Conservation (phyloP, 805 yeast genomes). For the Lachancea kluyveri region DNA sequence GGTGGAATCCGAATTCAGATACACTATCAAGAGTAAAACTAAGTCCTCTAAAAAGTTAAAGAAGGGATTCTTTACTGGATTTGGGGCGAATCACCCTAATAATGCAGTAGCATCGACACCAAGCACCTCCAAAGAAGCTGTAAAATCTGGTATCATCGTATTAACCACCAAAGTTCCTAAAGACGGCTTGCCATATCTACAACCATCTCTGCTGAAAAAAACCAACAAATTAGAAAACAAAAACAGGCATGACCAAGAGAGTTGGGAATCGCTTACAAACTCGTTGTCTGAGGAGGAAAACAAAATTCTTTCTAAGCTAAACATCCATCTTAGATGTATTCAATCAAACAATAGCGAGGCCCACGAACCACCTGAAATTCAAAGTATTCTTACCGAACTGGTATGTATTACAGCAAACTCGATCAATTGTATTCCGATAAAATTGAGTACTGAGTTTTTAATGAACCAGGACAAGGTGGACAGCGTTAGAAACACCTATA, state of each 20-base stretch:
- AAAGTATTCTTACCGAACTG: slow-evolving; percentile 26
- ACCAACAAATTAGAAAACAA: slow-evolving; percentile 31
- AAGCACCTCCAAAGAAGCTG: slow-evolving; percentile 4
- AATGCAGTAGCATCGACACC: slow-evolving; percentile 7
- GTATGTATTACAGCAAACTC: slow-evolving; percentile 33
- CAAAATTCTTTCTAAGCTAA: slow-evolving; percentile 21
- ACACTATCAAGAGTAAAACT: slow-evolving; percentile 19
- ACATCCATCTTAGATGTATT: slow-evolving; percentile 28
- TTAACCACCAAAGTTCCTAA: slow-evolving; percentile 29
- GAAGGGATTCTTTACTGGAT: slow-evolving; percentile 23
- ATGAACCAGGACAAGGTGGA: slow-evolving; percentile 19
- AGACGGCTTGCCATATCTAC: slow-evolving; percentile 32
- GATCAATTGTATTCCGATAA: slow-evolving; percentile 36
- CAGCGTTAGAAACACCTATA: slow-evolving; percentile 21
- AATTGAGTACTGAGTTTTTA: slow-evolving; percentile 31
- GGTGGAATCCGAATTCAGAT: slow-evolving; percentile 26
- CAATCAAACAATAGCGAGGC: slow-evolving; percentile 28
- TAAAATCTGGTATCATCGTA: slow-evolving; percentile 28
- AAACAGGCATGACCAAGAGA: slow-evolving; percentile 31
- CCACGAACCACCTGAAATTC: slow-evolving; percentile 28
- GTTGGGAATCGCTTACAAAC: slow-evolving; percentile 26
- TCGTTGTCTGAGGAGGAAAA: slow-evolving; percentile 27
- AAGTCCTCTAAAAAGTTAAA: slow-evolving; percentile 15
- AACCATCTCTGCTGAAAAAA: slow-evolving; percentile 34
- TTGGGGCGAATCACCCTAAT: slow-evolving; percentile 14